phyloP scores from a whole-genome alignment of 345 rosid species.

The Hibiscus syriacus region DNA sequence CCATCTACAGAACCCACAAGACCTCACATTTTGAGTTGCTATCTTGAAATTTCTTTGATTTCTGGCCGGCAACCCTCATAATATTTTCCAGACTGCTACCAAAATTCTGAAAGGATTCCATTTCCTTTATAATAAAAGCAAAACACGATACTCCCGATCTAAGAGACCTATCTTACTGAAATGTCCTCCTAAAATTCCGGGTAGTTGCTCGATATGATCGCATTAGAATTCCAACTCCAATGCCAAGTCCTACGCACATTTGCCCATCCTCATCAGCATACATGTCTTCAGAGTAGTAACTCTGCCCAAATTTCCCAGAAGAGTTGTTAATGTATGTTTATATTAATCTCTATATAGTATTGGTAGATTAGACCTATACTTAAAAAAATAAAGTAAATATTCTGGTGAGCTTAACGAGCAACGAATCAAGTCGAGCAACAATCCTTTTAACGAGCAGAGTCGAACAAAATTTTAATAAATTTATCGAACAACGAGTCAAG shows the following conservation, averaged over 20 bases:
- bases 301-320: constrained; percentile 43
- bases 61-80: constrained; percentile 8
- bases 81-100: constrained; percentile 16
- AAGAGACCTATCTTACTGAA: constrained; percentile 35
- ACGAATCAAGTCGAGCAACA: too few species aligned
- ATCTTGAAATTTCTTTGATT: neutral
- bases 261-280: constrained; percentile 78
- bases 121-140: neutral
- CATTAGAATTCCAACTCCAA: constrained; percentile 90
- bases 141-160: neutral
- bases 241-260: constrained; percentile 79
- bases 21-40: constrained; percentile 14
- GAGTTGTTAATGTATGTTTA: too few species aligned
- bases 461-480: too few species aligned
- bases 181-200: constrained; percentile 77
- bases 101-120: constrained; percentile 18
- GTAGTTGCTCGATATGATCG: constrained; percentile 88
- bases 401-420: too few species aligned
- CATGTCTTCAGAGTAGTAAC: constrained; percentile 51
- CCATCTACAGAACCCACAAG: constrained; percentile 23
- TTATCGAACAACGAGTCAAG: too few species aligned
- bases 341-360: too few species aligned
- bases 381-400: too few species aligned
- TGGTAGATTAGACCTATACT: too few species aligned
- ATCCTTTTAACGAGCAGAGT: too few species aligned